Base-by-base conservation (phyloP, 1,284 basidiomycete genomes). In the Tausonia pullulans region DNA sequence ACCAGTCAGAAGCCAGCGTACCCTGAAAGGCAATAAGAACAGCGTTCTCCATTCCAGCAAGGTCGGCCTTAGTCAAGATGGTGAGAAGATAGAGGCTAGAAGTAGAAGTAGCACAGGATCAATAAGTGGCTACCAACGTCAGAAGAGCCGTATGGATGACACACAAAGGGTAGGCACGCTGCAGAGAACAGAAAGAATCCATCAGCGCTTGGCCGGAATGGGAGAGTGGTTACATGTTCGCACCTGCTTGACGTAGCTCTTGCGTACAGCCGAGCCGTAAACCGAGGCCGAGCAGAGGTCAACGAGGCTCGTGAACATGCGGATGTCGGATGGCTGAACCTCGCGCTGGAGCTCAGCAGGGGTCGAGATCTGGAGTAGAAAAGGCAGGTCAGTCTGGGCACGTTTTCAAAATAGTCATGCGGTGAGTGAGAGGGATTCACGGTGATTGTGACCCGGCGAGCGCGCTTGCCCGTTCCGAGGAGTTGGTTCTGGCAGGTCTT, bases 361-460 rank as follows among this genome's bases (percentile, higher is more conserved):
- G 3, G 70, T 69, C 0, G 74, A 72, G 48, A 58, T 53, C 60
- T 65, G 50, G 14, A 51, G 7, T 27, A 5, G n/a, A 13, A 8
- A 14, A 39, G 14, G 50, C 14, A 50, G 53, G 53, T 43, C 43
- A 60, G 57, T 54, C 51, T 54, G 11, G 55, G 27, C 27, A 27
- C 27, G 27, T 27, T 27, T 2, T 51, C 50, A 61, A 39, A 39
- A 13, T 50, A 41, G 2, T n/a, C 4, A 0, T 5, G 13, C 8
- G 10, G 7, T 4, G 9, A 8, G 43, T 5, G 7, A 9, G 6
- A 45, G 50, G 2, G 46, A 61, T 60, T 39, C 16, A 71, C 68
- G 7, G 73, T 74, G 60, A 78, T 74, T 0, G 75, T 76, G 4
- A 77, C 75, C 2, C 74, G 72, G 53, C 76, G 66, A 44, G 70